Base-by-base conservation (phyloP, 2,329 filamentous ascomycete species). In the Salinomyces thailandicus region DNA sequence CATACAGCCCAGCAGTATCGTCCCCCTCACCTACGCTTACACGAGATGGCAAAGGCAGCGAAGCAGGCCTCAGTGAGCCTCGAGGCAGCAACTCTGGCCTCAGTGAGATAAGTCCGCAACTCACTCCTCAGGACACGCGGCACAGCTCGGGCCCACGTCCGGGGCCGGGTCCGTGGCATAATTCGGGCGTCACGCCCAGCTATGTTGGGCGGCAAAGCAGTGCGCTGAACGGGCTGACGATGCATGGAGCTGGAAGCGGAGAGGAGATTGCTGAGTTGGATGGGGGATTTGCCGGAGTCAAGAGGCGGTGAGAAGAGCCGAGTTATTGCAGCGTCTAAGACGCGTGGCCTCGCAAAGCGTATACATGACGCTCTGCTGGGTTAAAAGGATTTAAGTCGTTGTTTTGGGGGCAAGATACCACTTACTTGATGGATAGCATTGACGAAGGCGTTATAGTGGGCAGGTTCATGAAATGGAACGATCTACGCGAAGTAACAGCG, bases 181-280 rank as follows among this genome's bases (percentile, higher is more conserved):
- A 60, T 13, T 46, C 41, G 15, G 46, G 43, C 12, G 41, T 48
- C 3, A 66, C 63, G 16, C 59, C 60, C 3, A 62, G 57, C 3
- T 68, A 67, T 41, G 44, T 67, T 18, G 58, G 60, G 2, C 49
- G 65, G 28, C 64, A 68, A 48, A 54, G 59, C 42, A 65, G 61
- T 38, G 59, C 63, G 18, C 56, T 50, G 4, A 59, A 63, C 38
- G 59, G 64, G 17, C 31, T 64, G 34, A 67, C 63, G 2, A 69
- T 69, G 66, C 64, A 67, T 37, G 66, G 65, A 6, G 52, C 49
- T 20, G 28, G 38, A 33, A 24, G 20, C 14, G 39, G 33, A n/a
- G 42, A 36, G 18, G 11, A 36, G 18, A 41, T 43, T 36, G 38
- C 37, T 31, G 46, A 45, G 32, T 44, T 49, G 18, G 45, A 51